Evolutionary conservation across 1,284 basidiomycete genomes (phyloP).

Genomic region (Psilocybe mexicana): DNA sequence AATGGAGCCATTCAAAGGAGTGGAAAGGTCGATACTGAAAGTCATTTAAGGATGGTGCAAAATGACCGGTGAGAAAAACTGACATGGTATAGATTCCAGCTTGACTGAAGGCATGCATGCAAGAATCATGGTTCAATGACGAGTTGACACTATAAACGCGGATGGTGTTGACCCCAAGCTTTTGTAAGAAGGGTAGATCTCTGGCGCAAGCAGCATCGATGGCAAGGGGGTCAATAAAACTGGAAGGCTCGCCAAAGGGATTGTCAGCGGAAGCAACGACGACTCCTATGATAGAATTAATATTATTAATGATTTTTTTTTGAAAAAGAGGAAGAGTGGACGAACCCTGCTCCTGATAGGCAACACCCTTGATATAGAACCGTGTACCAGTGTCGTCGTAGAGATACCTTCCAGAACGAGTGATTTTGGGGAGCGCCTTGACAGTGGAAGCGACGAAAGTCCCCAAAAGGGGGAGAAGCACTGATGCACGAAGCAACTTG

Average conservation of each 20-base stretch:
- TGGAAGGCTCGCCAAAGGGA: constrained; percentile 77
- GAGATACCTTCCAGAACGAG: constrained; percentile 75
- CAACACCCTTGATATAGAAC: constrained; percentile 91
- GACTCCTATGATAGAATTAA: constrained; percentile 37
- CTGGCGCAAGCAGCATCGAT: constrained; percentile 69
- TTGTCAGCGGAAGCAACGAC: constrained; percentile 55
- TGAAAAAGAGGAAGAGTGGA: background rate
- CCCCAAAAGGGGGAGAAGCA: constrained; percentile 32
- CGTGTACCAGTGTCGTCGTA: constrained; percentile 72
- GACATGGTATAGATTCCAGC: constrained; percentile 90
- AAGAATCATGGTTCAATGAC: constrained; percentile 79
- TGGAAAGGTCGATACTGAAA: constrained; percentile 75
- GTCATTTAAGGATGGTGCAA: background rate
- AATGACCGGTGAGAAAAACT: constrained; percentile 25
- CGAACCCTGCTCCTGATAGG: constrained; percentile 86
- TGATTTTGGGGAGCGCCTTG: constrained; percentile 58
- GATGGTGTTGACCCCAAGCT: constrained; percentile 73
- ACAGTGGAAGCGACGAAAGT: constrained; percentile 37
- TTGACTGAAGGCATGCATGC: constrained; percentile 76
- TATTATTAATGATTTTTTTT: too few species aligned
- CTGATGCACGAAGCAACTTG: constrained; percentile 26
- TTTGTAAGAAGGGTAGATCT: constrained; percentile 76
- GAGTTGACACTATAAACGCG: constrained; percentile 88
- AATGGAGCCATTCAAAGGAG: constrained; percentile 87
- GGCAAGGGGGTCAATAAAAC: constrained; percentile 77